phyloP scores from a whole-genome alignment of 352 stramenopile genomes.

The Phytophthora quininea region DNA sequence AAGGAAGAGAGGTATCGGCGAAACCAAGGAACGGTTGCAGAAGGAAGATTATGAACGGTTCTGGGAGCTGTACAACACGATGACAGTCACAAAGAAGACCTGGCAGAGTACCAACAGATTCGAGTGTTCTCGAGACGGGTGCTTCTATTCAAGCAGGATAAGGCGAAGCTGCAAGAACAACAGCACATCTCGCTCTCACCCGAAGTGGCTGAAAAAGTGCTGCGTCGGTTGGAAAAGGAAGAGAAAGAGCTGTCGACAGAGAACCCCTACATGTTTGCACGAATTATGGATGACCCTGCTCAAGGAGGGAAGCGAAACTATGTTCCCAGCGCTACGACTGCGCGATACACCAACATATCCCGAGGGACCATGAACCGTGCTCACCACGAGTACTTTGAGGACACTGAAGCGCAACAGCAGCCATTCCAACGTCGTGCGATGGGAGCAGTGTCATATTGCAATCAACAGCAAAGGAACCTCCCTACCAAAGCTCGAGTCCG shows the following conservation, averaged over 20 bases:
- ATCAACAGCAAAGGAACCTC: not conserved
- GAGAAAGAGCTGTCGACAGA: conserved; percentile 11
- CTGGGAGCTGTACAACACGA: conserved; percentile 15
- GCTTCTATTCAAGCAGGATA: conserved; percentile 16
- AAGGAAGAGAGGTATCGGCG: conserved; percentile 2
- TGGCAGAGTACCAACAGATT: conserved; percentile 19
- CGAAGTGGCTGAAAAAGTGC: conserved; percentile 1
- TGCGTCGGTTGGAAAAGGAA: conserved; percentile 15
- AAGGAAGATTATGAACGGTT: conserved; percentile 26
- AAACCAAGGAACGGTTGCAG: conserved; percentile 11
- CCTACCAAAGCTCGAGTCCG: conserved; percentile 18
- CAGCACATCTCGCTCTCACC: conserved; percentile 3
- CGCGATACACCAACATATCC: not conserved
- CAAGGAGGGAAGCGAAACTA: not conserved
- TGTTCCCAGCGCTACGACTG: not conserved
- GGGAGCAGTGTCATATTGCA: not conserved
- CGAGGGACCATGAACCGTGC: conserved; percentile 3
- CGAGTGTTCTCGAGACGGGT: conserved; percentile 22
- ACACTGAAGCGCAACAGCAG: not conserved
- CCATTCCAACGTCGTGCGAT: conserved; percentile 2
- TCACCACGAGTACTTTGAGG: conserved; percentile 1
- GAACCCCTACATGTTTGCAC: conserved; percentile 23
- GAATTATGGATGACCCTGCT: conserved; percentile 17
- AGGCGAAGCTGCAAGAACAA: conserved; percentile 16
- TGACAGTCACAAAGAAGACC: not conserved